Evolutionary conservation across 768 basidiomycete genomes (phyloP).

Genomic region (Mycena chlorophos): DNA sequence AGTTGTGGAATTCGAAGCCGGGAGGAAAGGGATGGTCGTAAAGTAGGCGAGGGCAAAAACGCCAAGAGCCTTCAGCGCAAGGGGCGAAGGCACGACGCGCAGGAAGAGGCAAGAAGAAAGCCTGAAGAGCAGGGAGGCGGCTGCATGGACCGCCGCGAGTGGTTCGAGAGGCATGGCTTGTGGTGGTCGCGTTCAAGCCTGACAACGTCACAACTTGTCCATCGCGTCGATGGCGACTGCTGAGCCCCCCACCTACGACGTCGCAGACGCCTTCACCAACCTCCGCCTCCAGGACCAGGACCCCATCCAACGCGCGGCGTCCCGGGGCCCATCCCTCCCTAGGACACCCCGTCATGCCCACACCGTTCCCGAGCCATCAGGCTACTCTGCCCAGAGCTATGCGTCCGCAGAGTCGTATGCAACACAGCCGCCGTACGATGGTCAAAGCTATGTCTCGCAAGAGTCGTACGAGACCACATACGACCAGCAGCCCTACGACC

Average conservation of each 20-base stretch:
- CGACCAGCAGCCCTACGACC: too few species aligned
- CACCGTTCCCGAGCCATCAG: conserved; percentile 45
- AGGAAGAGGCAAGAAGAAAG: conserved; percentile 49
- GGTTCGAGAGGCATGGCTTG: too few species aligned
- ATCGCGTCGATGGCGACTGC: not conserved
- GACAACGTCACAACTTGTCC: not conserved
- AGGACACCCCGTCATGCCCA: conserved; percentile 42
- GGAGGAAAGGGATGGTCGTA: conserved; percentile 49
- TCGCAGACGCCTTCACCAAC: conserved; percentile 48
- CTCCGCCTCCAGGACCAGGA: conserved; percentile 56
- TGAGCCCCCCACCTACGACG: not conserved
- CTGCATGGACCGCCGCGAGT: not conserved
- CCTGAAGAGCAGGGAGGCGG: conserved; percentile 42
- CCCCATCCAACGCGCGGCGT: conserved; percentile 54
- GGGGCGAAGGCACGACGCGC: conserved; percentile 32
- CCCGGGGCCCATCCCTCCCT: conserved; percentile 33
- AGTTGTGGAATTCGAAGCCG: conserved; percentile 1
- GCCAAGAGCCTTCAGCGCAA: conserved; percentile 33
- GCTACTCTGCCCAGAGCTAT: too few species aligned
- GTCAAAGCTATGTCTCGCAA: conserved; percentile 21
- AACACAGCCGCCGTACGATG: conserved; percentile 23
- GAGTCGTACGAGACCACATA: conserved; percentile 17
- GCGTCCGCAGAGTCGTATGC: too few species aligned
- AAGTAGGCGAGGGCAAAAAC: conserved; percentile 47
- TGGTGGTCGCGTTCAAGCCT: not conserved